These are phyloP conservation scores for Talaromyces sp. DNA, from an alignment of 2,329 filamentous ascomycete genomes.

Conservation along the genomic window DNA sequence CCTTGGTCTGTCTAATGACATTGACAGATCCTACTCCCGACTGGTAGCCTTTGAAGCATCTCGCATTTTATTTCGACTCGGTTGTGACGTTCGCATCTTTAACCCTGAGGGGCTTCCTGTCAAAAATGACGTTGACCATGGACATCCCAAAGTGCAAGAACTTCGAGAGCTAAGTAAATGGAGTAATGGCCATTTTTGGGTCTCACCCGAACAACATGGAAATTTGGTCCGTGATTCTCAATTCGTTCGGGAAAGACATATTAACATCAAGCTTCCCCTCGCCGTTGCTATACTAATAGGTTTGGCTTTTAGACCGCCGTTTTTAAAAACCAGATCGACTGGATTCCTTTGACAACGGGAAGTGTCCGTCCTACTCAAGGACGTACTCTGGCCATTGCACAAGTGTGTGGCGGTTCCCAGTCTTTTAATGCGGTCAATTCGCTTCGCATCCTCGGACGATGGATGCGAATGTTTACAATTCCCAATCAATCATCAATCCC, in stretches of 20 bases:
- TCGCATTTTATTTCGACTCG: slow-evolving; percentile 58
- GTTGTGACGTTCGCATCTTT: slow-evolving; percentile 61
- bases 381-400: slow-evolving; percentile 56
- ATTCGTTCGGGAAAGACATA: neutral
- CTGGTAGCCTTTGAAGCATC: slow-evolving; percentile 56
- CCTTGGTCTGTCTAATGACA: too few relatives aligned
- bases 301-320: slow-evolving; percentile 57
- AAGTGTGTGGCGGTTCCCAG: slow-evolving; percentile 61
- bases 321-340: slow-evolving; percentile 67
- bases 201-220: slow-evolving; percentile 62
- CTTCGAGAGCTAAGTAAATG: slow-evolving; percentile 56
- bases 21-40: slow-evolving; percentile 59
- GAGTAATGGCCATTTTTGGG: slow-evolving; percentile 64
- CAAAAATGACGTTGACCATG: slow-evolving; percentile 57
- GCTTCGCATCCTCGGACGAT: slow-evolving; percentile 59
- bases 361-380: slow-evolving; percentile 62
- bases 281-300: too few relatives aligned
- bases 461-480: slow-evolving; percentile 66
- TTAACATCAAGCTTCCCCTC: too few relatives aligned
- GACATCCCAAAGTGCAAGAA: slow-evolving; percentile 58
- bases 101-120: slow-evolving; percentile 55
- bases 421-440: slow-evolving; percentile 64
- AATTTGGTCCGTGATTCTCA: slow-evolving; percentile 44
- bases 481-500: slow-evolving; percentile 63
- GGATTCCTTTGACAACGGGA: slow-evolving; percentile 59